These are phyloP conservation scores for Telopea speciosissima DNA, from an alignment of 177 flowering plant species.

Conservation along the genomic window DNA sequence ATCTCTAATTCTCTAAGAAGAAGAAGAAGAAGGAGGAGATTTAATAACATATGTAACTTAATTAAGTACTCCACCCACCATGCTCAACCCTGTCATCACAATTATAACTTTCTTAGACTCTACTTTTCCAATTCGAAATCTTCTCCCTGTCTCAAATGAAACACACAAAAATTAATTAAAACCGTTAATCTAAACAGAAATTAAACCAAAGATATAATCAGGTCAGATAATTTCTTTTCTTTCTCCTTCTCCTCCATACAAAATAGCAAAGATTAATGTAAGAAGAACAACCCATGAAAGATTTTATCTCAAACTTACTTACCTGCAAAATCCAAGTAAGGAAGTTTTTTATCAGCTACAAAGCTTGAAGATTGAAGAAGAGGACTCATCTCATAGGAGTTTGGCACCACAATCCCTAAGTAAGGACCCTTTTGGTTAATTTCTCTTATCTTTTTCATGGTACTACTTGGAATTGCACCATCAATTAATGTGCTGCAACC, in stretches of 20 bases:
- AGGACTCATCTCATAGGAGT: conserved; percentile 50
- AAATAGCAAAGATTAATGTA: too few relatives aligned
- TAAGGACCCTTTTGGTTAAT: conserved; percentile 41
- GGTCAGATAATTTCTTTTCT: too few relatives aligned
- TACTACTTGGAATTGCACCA: conserved; percentile 18
- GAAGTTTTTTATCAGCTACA: conserved; percentile 20
- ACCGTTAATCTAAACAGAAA: not conserved
- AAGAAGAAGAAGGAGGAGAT: too few relatives aligned
- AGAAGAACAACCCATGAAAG: not conserved
- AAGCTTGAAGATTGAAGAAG: conserved; percentile 47
- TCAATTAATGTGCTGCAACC: conserved; percentile 13
- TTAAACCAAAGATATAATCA: not conserved
- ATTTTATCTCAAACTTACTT: too few relatives aligned
- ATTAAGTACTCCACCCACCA: too few relatives aligned
- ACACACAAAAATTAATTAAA: not conserved
- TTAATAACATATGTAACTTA: too few relatives aligned
- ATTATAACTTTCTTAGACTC: conserved; percentile 27
- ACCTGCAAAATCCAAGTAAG: conserved; percentile 54
- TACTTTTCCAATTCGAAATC: conserved; percentile 31
- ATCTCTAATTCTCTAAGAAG: too few relatives aligned
- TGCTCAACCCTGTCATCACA: conserved; percentile 42
- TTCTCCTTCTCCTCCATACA: too few relatives aligned
- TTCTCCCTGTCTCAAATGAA: conserved; percentile 19
- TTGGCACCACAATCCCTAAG: conserved; percentile 51
- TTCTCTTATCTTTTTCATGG: conserved; percentile 12